Evolutionary conservation across 1,284 basidiomycete genomes (phyloP).

Genomic region (Leccinum angustisporum): DNA sequence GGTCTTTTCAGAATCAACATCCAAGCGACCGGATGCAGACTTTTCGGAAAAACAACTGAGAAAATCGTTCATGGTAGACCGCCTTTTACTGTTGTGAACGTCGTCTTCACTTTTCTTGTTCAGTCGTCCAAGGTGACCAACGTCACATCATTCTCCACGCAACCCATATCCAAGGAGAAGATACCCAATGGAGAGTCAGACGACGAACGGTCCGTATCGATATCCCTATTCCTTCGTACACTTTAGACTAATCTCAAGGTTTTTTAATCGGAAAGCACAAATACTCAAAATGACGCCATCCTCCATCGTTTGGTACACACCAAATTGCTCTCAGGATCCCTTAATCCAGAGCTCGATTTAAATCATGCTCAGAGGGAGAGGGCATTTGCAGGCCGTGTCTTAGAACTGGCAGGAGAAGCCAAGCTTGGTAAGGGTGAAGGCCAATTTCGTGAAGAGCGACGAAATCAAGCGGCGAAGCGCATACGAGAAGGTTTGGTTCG

Average conservation of each 20-base stretch:
- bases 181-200: slow-evolving; percentile 52
- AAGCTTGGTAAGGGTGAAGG: slow-evolving; percentile 74
- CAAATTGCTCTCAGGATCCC: slow-evolving; percentile 68
- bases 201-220: slow-evolving; percentile 25
- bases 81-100: slow-evolving; percentile 1
- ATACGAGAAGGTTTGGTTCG: slow-evolving; percentile 65
- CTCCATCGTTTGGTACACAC: slow-evolving; percentile 78
- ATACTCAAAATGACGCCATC: slow-evolving; percentile 70
- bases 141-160: slow-evolving; percentile 41
- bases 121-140: slow-evolving; percentile 78
- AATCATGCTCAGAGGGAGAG: slow-evolving; percentile 65
- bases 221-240: not conserved
- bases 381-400: slow-evolving; percentile 69
- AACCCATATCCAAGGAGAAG: slow-evolving; percentile 31
- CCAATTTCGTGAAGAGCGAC: slow-evolving; percentile 55
- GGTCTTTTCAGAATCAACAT: slow-evolving; percentile 52
- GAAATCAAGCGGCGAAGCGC: slow-evolving; percentile 63
- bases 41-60: slow-evolving; percentile 43
- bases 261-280: slow-evolving; percentile 48
- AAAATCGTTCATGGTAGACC: slow-evolving; percentile 71
- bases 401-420: slow-evolving; percentile 63
- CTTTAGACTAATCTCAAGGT: not conserved
- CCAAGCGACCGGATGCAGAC: slow-evolving; percentile 24
- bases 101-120: slow-evolving; percentile 1
- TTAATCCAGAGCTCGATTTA: slow-evolving; percentile 58